phyloP scores from a whole-genome alignment of 345 rosid species.

The Moricandia moricandioides region DNA sequence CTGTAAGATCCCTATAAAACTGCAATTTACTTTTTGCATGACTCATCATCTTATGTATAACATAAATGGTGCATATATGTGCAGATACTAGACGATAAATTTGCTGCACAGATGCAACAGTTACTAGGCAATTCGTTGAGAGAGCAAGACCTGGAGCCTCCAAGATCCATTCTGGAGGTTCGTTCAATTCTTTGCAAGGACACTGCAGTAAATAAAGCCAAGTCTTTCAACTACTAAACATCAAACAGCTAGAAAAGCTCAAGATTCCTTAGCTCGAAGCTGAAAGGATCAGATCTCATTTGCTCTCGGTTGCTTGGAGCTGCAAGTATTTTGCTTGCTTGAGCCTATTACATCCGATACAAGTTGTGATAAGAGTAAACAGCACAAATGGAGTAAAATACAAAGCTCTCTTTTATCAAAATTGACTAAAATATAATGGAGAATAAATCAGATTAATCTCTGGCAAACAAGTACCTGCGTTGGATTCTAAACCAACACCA shows the following conservation, averaged over 20 bases:
- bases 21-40: background rate
- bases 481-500: background rate
- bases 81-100: conserved; percentile 92
- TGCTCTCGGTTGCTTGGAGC: conserved; percentile 20
- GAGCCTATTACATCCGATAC: no score
- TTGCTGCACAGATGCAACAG: conserved; percentile 91
- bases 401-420: background rate
- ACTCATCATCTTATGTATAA: background rate
- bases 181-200: conserved; percentile 92
- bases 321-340: background rate
- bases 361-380: background rate
- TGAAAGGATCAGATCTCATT: background rate
- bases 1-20: conserved; percentile 45
- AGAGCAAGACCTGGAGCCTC: conserved; percentile 89
- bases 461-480: background rate
- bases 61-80: background rate
- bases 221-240: conserved; percentile 52
- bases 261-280: background rate
- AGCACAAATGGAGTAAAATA: background rate
- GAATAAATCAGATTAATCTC: background rate
- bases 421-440: background rate
- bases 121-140: conserved; percentile 77
- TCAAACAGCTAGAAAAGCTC: background rate
- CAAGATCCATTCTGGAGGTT: conserved; percentile 86
- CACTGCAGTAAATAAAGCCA: conserved; percentile 61